phyloP scores from a whole-genome alignment of 768 basidiomycete species.

The Tremella mesenterica region DNA sequence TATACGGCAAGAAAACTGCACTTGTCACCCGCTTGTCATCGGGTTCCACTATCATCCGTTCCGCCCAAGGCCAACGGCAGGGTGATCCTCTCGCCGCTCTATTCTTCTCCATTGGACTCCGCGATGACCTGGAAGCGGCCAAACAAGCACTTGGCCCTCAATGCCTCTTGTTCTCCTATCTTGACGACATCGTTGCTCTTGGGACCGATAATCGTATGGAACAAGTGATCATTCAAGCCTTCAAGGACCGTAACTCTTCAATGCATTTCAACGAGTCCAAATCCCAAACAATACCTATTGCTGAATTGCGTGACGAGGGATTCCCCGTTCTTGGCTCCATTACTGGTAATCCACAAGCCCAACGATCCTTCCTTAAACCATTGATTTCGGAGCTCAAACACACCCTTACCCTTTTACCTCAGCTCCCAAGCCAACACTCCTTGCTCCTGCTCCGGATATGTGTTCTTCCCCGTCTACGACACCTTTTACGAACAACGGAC shows the following conservation, averaged over 20 bases:
- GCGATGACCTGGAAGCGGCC: conserved; percentile 2
- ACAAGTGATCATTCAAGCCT: not conserved
- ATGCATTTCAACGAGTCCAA: conserved; percentile 1
- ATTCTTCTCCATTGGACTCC: conserved; percentile 17
- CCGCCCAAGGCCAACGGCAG: conserved; percentile 24
- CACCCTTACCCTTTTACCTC: not conserved
- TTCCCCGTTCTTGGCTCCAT: conserved; percentile 3
- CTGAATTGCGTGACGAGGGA: not conserved
- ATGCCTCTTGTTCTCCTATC: conserved; percentile 9
- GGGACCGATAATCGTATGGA: not conserved
- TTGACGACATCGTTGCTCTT: conserved; percentile 12
- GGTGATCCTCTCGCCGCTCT: conserved; percentile 25
- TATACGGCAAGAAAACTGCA: not conserved
- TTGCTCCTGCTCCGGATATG: conserved; percentile 6
- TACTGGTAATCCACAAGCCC: not conserved
- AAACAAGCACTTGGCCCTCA: conserved; percentile 3
- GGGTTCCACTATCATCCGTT: not conserved
- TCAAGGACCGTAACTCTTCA: not conserved
- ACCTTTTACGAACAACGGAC: conserved; percentile 9
- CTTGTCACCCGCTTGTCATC: not conserved
- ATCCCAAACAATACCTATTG: not conserved
- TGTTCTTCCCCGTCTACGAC: conserved; percentile 6
- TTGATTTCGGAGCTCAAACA: not conserved
- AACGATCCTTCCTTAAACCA: not conserved
- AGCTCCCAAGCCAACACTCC: conserved; percentile 7